Percentiles rank a stretch among this genome's conserved stretches.
Conservation (phyloP, 1,139 yeast species). For the Sugiyamaella sp. region DNA sequence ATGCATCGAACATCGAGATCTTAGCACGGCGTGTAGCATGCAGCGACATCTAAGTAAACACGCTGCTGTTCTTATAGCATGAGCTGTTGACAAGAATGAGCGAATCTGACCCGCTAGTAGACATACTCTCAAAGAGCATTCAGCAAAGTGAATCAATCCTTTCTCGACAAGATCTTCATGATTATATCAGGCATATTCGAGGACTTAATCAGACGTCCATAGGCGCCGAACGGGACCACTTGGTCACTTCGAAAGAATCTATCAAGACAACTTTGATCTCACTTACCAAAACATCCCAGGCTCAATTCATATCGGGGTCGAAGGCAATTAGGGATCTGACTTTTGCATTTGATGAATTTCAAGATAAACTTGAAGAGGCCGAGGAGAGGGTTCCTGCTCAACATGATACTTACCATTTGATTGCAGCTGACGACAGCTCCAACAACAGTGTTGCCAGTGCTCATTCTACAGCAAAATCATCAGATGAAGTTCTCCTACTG, state of each 20-base stretch:
- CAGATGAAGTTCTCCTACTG: conserved; percentile 49
- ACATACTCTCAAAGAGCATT: conserved; percentile 30
- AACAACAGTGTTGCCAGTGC: background rate
- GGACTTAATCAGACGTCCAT: conserved; percentile 30
- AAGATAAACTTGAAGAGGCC: conserved; percentile 23
- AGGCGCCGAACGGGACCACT: conserved; percentile 29
- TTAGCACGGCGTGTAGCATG: no score
- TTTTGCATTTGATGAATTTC: conserved; percentile 28
- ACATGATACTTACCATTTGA: conserved; percentile 19
- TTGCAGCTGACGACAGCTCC: background rate
- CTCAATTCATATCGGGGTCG: conserved; percentile 32
- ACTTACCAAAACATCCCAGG: conserved; percentile 32
- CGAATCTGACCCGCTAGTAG: conserved; percentile 34
- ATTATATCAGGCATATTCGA: conserved; percentile 32
- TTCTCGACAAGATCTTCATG: conserved; percentile 20
- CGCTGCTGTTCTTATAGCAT: no score
- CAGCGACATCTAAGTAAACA: no score
- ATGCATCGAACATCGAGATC: no score
- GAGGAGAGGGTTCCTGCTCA: conserved; percentile 22
- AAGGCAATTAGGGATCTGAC: conserved; percentile 26
- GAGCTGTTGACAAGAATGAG: background rate
- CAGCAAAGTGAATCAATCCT: conserved; percentile 24
- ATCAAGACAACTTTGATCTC: conserved; percentile 31
- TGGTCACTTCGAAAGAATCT: conserved; percentile 28
- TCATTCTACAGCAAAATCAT: conserved; percentile 8